Percentiles rank a stretch among this genome's conserved stretches.
Evolutionary conservation across 306 rosid genomes (phyloP).

Genomic region (Sophora flavescens): DNA sequence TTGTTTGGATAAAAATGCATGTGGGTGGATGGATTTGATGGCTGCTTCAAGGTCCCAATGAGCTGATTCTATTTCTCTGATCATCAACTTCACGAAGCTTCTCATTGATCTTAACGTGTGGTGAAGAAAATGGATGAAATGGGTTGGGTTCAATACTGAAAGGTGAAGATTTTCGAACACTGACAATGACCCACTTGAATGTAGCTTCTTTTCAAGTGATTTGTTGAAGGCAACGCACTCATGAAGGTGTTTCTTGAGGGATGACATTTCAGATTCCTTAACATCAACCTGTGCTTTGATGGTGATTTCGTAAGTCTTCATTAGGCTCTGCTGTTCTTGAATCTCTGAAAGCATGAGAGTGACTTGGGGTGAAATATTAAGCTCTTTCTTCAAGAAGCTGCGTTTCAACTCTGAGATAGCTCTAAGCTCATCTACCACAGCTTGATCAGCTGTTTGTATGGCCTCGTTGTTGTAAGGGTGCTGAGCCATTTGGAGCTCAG

Average conservation of each 20-base stretch:
- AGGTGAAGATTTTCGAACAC: conserved; percentile 60
- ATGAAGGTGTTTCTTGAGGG: conserved; percentile 51
- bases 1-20: conserved; percentile 48
- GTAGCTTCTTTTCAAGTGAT: conserved; percentile 64
- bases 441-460: conserved; percentile 80
- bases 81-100: conserved; percentile 68
- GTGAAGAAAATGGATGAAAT: conserved; percentile 72
- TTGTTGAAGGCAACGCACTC: conserved; percentile 55
- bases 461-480: conserved; percentile 77
- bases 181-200: conserved; percentile 72
- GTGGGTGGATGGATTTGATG: conserved; percentile 64
- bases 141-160: conserved; percentile 55
- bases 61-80: conserved; percentile 83
- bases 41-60: conserved; percentile 89
- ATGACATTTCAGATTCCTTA: conserved; percentile 40
- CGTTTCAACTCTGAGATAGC: conserved; percentile 78
- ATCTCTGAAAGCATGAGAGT: conserved; percentile 92
- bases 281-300: conserved; percentile 63
- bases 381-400: conserved; percentile 71
- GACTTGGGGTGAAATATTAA: conserved; percentile 86
- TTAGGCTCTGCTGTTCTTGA: conserved; percentile 89
- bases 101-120: conserved; percentile 55
- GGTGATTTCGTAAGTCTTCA: conserved; percentile 83
- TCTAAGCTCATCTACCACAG: conserved; percentile 82
- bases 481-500: conserved; percentile 97